Conservation (phyloP, 768 basidiomycete genomes). For the Podaxis rugospora region DNA sequence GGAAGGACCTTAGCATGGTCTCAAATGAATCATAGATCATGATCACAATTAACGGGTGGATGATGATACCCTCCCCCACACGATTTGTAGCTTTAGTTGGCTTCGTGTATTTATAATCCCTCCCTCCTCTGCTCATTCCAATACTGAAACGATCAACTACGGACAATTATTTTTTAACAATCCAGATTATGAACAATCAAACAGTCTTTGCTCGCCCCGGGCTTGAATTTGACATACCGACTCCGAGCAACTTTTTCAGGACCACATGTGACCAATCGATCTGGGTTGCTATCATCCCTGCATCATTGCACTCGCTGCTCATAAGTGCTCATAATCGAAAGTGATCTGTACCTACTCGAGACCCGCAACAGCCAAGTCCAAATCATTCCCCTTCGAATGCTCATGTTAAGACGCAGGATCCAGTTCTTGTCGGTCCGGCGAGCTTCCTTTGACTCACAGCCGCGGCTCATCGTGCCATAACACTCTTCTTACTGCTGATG, state of each 20-base stretch:
- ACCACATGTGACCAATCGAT: neutral
- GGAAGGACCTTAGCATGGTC: neutral
- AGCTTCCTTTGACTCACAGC: neutral
- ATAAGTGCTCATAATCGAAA: neutral
- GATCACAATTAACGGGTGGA: too few species aligned
- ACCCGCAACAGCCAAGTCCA: neutral
- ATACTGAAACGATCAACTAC: neutral
- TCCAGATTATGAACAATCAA: neutral
- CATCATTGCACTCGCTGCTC: neutral
- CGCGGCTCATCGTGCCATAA: neutral
- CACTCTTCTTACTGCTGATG: conserved; percentile 51
- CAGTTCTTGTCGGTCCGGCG: too few species aligned
- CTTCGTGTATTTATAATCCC: neutral
- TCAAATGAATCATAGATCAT: too few species aligned
- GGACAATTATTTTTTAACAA: neutral
- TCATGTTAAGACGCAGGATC: neutral
- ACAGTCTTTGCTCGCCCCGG: neutral
- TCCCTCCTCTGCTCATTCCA: neutral
- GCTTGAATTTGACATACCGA: neutral
- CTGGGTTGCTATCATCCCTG: neutral
- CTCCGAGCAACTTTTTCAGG: neutral
- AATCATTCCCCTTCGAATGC: neutral
- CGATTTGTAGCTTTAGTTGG: neutral
- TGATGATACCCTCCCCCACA: too few species aligned
- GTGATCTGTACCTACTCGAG: neutral